Evolutionary conservation across 2,329 filamentous ascomycete species (phyloP).

Genomic region (Colletotrichum gloeosporioides): DNA sequence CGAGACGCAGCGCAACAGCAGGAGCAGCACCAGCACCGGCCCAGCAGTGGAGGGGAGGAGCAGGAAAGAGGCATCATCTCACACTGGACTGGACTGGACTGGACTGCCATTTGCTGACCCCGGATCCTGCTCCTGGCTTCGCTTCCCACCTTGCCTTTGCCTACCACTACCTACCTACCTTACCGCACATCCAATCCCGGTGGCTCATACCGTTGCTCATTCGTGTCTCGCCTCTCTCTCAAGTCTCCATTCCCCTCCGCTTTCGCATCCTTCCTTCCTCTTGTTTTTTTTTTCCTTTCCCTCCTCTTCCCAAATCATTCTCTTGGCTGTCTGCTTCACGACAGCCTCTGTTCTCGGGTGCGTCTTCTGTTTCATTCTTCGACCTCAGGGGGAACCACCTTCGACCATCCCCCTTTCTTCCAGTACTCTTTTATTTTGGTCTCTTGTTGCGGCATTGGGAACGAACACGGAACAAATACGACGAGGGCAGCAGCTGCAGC

Average conservation of each 20-base stretch:
- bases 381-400: neutral
- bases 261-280: neutral
- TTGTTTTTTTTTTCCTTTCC: neutral
- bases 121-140: neutral
- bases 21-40: neutral
- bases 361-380: neutral
- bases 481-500: neutral
- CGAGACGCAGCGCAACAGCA: neutral
- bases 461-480: neutral
- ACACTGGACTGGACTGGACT: neutral
- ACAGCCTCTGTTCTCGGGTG: neutral
- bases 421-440: neutral
- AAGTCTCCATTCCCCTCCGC: neutral
- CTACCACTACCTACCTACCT: neutral
- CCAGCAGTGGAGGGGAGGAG: neutral
- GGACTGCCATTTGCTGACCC: neutral
- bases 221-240: neutral
- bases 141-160: neutral
- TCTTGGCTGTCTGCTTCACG: neutral
- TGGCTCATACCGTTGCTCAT: neutral
- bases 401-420: neutral
- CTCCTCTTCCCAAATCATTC: neutral
- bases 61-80: neutral
- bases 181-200: neutral
- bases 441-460: neutral